Evolutionary conservation across 2,329 filamentous ascomycete genomes (phyloP).

Genomic region (Colletotrichum viniferum): DNA sequence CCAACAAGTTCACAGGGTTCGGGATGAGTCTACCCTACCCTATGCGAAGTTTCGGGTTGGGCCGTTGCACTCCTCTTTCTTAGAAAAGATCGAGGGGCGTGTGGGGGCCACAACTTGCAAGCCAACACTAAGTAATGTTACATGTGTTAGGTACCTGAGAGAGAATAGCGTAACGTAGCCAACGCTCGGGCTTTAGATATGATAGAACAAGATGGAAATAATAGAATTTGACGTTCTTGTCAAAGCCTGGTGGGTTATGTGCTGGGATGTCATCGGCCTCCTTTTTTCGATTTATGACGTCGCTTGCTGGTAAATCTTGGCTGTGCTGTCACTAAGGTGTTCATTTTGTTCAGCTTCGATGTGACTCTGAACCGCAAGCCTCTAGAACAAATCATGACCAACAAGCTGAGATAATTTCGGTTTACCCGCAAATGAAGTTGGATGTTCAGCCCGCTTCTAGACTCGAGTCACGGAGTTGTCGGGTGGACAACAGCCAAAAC

Average conservation of each 20-base stretch:
- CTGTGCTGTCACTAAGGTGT: conserved; percentile 29
- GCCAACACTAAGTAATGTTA: neutral
- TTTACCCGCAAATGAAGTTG: neutral
- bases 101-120: neutral
- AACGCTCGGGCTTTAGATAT: neutral
- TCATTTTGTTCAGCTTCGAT: conserved; percentile 22
- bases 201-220: neutral
- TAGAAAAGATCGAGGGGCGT: neutral
- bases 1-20: neutral
- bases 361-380: neutral
- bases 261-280: neutral
- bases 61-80: neutral
- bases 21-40: neutral
- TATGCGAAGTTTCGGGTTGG: neutral
- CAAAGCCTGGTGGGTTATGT: neutral
- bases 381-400: neutral
- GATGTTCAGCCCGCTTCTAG: neutral
- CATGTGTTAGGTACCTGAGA: neutral
- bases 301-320: neutral
- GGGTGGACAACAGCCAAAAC: neutral
- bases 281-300: neutral
- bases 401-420: neutral
- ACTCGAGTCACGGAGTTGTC: neutral
- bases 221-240: neutral
- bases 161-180: neutral